Percentiles rank a stretch among this genome's conserved stretches.
Conservation (phyloP, 1,139 yeast species). For the Magnusiomyces starmeri region DNA sequence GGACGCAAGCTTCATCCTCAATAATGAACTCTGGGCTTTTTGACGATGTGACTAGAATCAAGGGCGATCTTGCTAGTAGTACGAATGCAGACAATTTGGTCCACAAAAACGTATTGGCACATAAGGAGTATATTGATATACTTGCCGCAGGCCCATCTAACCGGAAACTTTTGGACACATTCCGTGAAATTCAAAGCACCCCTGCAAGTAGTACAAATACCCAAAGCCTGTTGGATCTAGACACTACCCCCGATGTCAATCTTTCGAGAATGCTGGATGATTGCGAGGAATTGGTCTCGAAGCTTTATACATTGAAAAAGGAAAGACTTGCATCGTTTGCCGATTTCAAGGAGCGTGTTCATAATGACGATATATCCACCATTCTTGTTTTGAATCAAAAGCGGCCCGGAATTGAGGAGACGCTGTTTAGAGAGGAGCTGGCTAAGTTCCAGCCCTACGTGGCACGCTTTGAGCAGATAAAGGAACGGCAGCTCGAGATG, state of each 20-base stretch:
- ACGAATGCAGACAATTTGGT: conserved; percentile 58
- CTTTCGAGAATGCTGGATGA: conserved; percentile 43
- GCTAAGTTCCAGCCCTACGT: conserved; percentile 69
- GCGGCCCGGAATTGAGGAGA: conserved; percentile 44
- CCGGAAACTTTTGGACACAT: conserved; percentile 27
- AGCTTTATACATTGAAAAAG: conserved; percentile 43
- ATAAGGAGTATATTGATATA: conserved; percentile 34
- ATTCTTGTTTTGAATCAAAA: conserved; percentile 62
- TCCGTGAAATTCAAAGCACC: conserved; percentile 20
- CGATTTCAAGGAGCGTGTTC: conserved; percentile 64
- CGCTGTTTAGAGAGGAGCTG: conserved; percentile 65
- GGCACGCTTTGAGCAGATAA: conserved; percentile 59
- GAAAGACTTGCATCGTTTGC: conserved; percentile 57
- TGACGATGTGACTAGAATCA: conserved; percentile 50
- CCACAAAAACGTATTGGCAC: conserved; percentile 37
- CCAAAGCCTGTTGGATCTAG: conserved; percentile 53
- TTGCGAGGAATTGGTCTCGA: conserved; percentile 40
- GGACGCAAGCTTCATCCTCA: conserved; percentile 38
- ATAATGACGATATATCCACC: conserved; percentile 79
- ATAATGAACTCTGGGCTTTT: conserved; percentile 34
- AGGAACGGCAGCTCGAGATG: conserved; percentile 53
- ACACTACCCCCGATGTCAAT: conserved; percentile 38
- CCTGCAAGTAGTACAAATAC: conserved; percentile 20
- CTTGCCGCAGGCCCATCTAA: conserved; percentile 33
- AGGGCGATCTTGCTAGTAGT: conserved; percentile 62